phyloP scores from a whole-genome alignment of 179 eudicot genomes.

The Corrigiola litoralis region DNA sequence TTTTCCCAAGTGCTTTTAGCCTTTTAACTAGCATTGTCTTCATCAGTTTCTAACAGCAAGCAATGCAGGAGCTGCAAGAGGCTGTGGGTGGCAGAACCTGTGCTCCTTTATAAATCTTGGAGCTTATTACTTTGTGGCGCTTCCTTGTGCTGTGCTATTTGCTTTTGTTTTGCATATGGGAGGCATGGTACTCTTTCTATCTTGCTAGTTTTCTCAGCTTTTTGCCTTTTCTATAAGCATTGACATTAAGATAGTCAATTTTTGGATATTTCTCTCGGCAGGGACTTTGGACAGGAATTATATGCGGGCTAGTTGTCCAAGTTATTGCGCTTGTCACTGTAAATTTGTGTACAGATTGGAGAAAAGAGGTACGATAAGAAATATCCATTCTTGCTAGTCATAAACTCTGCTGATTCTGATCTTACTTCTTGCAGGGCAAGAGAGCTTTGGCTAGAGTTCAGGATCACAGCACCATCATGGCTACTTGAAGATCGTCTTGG shows the following conservation, averaged over 20 bases:
- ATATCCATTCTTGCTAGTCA: not conserved
- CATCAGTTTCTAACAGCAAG: no score
- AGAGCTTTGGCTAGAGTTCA: slow-evolving; percentile 32
- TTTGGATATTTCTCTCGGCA: slow-evolving; percentile 14
- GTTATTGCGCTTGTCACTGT: slow-evolving; percentile 43
- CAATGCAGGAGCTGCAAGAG: slow-evolving; percentile 71
- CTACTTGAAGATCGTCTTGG: no score
- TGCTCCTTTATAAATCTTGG: slow-evolving; percentile 58
- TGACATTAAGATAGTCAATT: not conserved
- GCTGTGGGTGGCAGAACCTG: slow-evolving; percentile 75
- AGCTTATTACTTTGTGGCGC: slow-evolving; percentile 63
- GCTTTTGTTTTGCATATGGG: slow-evolving; percentile 55
- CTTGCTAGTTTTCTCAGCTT: not conserved
- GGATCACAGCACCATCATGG: slow-evolving; percentile 1
- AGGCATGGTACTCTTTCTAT: slow-evolving; percentile 57
- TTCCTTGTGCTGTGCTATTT: slow-evolving; percentile 54
- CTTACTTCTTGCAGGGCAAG: slow-evolving; percentile 26
- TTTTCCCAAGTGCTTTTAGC: not conserved
- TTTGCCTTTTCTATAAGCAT: no score
- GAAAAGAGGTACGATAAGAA: slow-evolving; percentile 37
- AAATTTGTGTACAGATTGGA: slow-evolving; percentile 54
- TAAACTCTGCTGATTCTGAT: not conserved
- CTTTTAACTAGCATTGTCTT: not conserved
- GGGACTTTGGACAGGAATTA: slow-evolving; percentile 73
- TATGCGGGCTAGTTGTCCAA: slow-evolving; percentile 55